These are phyloP conservation scores for Pholiota conissans DNA, from an alignment of 768 basidiomycete species.

Conservation along the genomic window DNA sequence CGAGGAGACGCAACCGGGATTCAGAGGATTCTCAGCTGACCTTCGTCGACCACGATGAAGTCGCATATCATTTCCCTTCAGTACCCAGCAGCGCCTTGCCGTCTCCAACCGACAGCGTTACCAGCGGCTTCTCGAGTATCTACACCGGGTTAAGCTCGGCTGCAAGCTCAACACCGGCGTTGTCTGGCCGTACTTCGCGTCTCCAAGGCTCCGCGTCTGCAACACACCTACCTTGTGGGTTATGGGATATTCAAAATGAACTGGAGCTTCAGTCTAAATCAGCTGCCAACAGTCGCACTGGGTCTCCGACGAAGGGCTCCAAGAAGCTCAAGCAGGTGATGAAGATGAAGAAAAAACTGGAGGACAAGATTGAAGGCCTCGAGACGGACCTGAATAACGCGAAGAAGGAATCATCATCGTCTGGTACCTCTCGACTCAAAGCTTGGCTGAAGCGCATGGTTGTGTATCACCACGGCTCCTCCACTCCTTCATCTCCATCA, in stretches of 20 bases:
- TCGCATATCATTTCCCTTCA: constrained; percentile 1
- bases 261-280: constrained; percentile 13
- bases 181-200: constrained; percentile 32
- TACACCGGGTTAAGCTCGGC: background rate
- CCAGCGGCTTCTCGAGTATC: background rate
- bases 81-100: background rate
- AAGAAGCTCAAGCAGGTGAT: constrained; percentile 39
- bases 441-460: constrained; percentile 68
- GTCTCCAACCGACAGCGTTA: background rate
- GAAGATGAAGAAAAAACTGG: constrained; percentile 41
- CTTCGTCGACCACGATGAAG: constrained; percentile 35
- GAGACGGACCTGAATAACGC: constrained; percentile 18
- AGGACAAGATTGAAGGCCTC: constrained; percentile 32
- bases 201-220: constrained; percentile 16
- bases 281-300: background rate
- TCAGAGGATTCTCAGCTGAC: constrained; percentile 70
- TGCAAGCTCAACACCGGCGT: constrained; percentile 40
- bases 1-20: constrained; percentile 45
- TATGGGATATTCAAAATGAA: constrained; percentile 33
- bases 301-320: constrained; percentile 14
- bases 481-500: constrained; percentile 22
- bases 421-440: constrained; percentile 52
- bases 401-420: constrained; percentile 26
- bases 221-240: constrained; percentile 16
- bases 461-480: constrained; percentile 30